These are phyloP conservation scores for Oenanthe javanica DNA, from an alignment of 140 eudicot species.

Conservation along the genomic window DNA sequence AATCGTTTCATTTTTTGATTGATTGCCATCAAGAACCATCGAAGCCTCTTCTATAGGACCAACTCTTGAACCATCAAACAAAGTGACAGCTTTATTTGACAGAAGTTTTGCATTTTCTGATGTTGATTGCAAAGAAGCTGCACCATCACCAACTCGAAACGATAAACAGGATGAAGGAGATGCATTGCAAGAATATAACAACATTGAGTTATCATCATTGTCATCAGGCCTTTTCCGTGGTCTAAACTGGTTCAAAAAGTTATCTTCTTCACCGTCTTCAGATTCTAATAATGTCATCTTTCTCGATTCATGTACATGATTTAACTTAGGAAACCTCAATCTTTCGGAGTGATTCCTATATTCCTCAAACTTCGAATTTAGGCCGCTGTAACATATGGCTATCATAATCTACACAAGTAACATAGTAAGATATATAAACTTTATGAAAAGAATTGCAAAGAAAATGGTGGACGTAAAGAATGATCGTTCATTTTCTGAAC, in stretches of 20 bases:
- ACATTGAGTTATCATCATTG: slow-evolving; percentile 24
- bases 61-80: slow-evolving; percentile 44
- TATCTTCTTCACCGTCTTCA: slow-evolving; percentile 23
- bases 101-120: slow-evolving; percentile 1
- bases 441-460: neutral
- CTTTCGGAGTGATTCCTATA: neutral
- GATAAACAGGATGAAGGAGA: slow-evolving; percentile 29
- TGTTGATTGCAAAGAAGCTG: slow-evolving; percentile 24
- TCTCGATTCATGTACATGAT: slow-evolving; percentile 14
- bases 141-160: slow-evolving; percentile 17
- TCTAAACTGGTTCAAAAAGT: slow-evolving; percentile 12
- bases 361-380: neutral
- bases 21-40: slow-evolving; percentile 24
- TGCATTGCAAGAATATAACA: slow-evolving; percentile 30
- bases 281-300: slow-evolving; percentile 7
- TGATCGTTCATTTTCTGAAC: neutral
- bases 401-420: too few species aligned
- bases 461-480: neutral
- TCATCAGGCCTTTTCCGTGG: slow-evolving; percentile 23
- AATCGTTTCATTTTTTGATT: neutral
- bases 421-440: too few species aligned
- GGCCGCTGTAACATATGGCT: too few species aligned
- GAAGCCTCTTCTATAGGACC: slow-evolving; percentile 45
- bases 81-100: slow-evolving; percentile 7
- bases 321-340: slow-evolving; percentile 6